Percentiles rank a stretch among this genome's conserved stretches.
phyloP scores from a whole-genome alignment of 208 protist species.

The Wallacemonas sp. region DNA sequence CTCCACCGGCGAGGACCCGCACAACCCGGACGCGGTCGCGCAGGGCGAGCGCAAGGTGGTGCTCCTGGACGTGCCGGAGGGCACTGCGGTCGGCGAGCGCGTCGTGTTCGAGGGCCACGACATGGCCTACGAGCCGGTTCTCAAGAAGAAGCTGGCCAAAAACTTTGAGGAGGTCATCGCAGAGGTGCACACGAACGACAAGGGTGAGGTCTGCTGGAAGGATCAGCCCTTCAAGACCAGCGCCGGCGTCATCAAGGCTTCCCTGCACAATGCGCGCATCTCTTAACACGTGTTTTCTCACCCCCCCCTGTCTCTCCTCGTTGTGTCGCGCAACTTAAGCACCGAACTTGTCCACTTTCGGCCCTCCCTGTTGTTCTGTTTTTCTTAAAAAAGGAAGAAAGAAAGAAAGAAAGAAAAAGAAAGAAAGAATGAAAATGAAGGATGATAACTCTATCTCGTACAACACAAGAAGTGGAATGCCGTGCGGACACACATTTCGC shows the following conservation, averaged over 20 bases:
- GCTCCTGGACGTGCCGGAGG: slow-evolving; percentile 85
- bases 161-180: slow-evolving; percentile 86
- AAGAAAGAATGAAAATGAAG: slow-evolving; percentile 2
- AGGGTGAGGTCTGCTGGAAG: slow-evolving; percentile 77
- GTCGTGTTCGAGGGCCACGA: slow-evolving; percentile 88
- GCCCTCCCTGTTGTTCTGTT: slow-evolving; percentile 20
- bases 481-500: no score
- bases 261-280: slow-evolving; percentile 63
- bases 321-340: background rate
- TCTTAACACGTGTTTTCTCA: slow-evolving; percentile 44
- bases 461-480: no score
- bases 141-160: slow-evolving; percentile 93
- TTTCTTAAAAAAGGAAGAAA: background rate
- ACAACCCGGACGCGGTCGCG: slow-evolving; percentile 38
- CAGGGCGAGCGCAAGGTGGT: slow-evolving; percentile 67
- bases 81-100: slow-evolving; percentile 83
- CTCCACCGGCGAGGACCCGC: slow-evolving; percentile 55
- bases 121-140: slow-evolving; percentile 72
- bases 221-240: slow-evolving; percentile 69
- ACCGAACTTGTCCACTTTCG: no score
- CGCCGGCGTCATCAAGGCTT: slow-evolving; percentile 61
- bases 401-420: slow-evolving; percentile 15
- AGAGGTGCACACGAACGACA: slow-evolving; percentile 65
- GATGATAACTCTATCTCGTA: no score
- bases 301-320: background rate